phyloP scores from a whole-genome alignment of 805 yeast species.

The Metschnikowia noctiluminum region DNA sequence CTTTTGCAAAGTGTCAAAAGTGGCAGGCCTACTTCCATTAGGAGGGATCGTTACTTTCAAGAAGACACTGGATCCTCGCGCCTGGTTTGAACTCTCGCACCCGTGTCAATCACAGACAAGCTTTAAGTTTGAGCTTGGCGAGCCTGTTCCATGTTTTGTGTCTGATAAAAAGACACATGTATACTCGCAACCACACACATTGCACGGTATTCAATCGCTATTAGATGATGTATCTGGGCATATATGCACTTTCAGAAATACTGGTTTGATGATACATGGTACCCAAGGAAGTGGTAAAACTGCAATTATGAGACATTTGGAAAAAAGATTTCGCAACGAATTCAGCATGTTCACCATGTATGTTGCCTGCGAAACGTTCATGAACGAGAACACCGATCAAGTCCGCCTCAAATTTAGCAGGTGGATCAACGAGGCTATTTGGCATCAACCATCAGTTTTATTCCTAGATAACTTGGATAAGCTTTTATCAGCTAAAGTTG shows the following conservation, averaged over 20 bases:
- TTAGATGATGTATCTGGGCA: constrained; percentile 39
- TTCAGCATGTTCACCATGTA: constrained; percentile 46
- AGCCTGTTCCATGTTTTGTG: constrained; percentile 43
- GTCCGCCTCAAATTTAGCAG: constrained; percentile 43
- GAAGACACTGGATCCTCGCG: constrained; percentile 36
- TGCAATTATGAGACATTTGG: constrained; percentile 43
- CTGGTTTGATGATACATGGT: constrained; percentile 67
- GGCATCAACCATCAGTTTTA: constrained; percentile 77
- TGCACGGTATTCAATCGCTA: constrained; percentile 52
- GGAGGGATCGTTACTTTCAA: constrained; percentile 62
- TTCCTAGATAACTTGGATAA: constrained; percentile 77
- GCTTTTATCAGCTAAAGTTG: constrained; percentile 62
- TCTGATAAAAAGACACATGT: constrained; percentile 32
- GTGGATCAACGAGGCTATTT: constrained; percentile 52
- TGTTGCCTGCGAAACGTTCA: constrained; percentile 51
- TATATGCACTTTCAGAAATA: constrained; percentile 40
- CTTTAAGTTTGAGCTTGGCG: constrained; percentile 47
- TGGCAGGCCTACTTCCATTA: constrained; percentile 45
- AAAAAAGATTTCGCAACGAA: constrained; percentile 30
- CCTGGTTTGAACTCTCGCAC: constrained; percentile 41
- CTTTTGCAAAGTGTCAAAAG: constrained; percentile 48
- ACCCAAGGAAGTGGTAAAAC: constrained; percentile 83
- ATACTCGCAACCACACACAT: constrained; percentile 27
- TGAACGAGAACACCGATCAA: constrained; percentile 51
- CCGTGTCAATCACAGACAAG: constrained; percentile 26